phyloP scores from a whole-genome alignment of 805 yeast species.

The Metschnikowia cerradonensis region DNA sequence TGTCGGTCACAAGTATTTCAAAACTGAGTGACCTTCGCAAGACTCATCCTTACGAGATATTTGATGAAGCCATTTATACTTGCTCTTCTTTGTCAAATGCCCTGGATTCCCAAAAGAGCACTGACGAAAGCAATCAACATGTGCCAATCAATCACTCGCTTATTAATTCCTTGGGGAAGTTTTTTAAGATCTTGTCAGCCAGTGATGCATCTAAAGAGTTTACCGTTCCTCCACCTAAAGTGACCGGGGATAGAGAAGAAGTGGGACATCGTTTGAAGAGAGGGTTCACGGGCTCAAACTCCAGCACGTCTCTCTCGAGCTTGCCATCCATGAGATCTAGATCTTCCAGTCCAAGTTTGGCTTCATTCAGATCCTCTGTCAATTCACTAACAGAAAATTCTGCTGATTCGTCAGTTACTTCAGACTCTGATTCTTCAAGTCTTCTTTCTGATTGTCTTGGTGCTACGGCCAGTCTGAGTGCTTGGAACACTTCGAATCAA shows the following conservation, averaged over 20 bases:
- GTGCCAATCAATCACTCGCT: constrained; percentile 32
- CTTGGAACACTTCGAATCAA: constrained; percentile 10
- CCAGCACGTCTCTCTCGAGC: constrained; percentile 33
- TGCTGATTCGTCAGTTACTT: constrained; percentile 25
- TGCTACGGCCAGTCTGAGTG: constrained; percentile 11
- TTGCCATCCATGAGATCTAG: constrained; percentile 27
- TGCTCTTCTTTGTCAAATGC: constrained; percentile 22
- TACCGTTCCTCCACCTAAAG: constrained; percentile 10
- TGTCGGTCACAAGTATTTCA: constrained; percentile 15
- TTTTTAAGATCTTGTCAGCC: constrained; percentile 34
- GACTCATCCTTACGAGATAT: constrained; percentile 58
- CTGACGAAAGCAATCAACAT: neutral
- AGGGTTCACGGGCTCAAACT: constrained; percentile 27
- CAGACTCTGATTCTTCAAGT: constrained; percentile 27
- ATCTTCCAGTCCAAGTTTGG: constrained; percentile 37
- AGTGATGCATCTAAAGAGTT: constrained; percentile 22
- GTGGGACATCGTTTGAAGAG: constrained; percentile 7
- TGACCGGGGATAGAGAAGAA: constrained; percentile 4
- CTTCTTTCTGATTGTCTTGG: constrained; percentile 17
- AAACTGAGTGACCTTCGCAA: constrained; percentile 39
- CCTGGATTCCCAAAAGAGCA: constrained; percentile 2
- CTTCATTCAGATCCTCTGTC: constrained; percentile 35
- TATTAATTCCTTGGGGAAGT: constrained; percentile 28
- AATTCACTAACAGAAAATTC: constrained; percentile 36
- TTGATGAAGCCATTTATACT: constrained; percentile 61